phyloP scores from a whole-genome alignment of 176 grass and related monocot species.

The Carex kokanica region DNA sequence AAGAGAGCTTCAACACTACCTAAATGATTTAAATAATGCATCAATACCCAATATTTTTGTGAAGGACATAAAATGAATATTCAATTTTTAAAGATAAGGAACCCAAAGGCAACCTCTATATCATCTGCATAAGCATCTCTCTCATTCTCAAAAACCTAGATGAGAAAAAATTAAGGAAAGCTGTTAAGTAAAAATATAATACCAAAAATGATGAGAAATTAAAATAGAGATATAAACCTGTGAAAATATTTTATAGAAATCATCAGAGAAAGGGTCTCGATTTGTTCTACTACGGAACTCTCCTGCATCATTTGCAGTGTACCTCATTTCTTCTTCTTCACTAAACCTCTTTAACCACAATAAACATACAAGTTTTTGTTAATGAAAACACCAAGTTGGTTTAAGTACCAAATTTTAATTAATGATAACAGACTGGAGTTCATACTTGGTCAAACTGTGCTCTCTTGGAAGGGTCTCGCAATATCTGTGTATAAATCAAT shows the following conservation, averaged over 20 bases:
- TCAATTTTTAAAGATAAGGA: conserved; percentile 28
- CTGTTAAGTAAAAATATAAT: neutral
- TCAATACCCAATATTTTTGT: conserved; percentile 28
- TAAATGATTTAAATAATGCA: conserved; percentile 34
- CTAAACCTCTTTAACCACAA: conserved; percentile 53
- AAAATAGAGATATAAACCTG: conserved; percentile 49
- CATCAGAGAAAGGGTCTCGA: conserved; percentile 61
- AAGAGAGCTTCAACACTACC: conserved; percentile 77
- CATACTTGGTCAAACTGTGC: conserved; percentile 80
- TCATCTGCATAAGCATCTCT: conserved; percentile 52
- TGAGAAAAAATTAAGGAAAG: conserved; percentile 29
- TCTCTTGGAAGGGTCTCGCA: conserved; percentile 80
- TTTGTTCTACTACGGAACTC: conserved; percentile 45
- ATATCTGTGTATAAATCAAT: conserved; percentile 44
- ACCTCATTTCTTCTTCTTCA: conserved; percentile 45
- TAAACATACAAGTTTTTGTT: neutral
- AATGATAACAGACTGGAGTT: neutral
- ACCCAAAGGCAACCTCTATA: conserved; percentile 57
- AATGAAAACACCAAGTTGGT: neutral
- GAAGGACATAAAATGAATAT: neutral
- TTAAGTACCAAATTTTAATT: neutral
- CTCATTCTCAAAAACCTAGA: conserved; percentile 76
- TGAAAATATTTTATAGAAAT: conserved; percentile 92
- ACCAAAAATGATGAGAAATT: neutral
- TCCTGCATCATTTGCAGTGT: conserved; percentile 24